phyloP scores from a whole-genome alignment of 768 basidiomycete genomes.

The Boletus speciosus region DNA sequence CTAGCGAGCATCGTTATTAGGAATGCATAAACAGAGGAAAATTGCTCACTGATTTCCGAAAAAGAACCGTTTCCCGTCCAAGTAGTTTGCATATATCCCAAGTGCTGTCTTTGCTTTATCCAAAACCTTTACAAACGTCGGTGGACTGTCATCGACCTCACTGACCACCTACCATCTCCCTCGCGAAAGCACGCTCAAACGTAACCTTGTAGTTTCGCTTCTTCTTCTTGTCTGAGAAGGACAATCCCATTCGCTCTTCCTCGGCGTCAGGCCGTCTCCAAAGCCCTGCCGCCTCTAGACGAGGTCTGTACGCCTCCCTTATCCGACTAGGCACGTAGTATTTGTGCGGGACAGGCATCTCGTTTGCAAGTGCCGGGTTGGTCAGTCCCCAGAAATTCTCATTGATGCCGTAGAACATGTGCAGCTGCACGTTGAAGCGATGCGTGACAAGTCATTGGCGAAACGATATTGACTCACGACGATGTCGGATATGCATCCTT shows the following conservation, averaged over 20 bases:
- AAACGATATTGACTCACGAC: conserved; percentile 46
- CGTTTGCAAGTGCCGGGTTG: conserved; percentile 48
- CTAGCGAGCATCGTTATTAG: background rate
- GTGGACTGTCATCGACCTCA: background rate
- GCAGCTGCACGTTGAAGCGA: conserved; percentile 41
- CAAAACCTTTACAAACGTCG: conserved; percentile 43
- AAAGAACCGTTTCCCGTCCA: conserved; percentile 50
- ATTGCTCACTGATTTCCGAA: conserved; percentile 46
- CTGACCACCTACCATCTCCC: conserved; percentile 47
- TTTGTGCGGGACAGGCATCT: conserved; percentile 64
- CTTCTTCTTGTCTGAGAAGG: conserved; percentile 31
- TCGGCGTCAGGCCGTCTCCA: conserved; percentile 48
- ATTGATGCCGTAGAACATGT: conserved; percentile 58
- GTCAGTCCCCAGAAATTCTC: conserved; percentile 62
- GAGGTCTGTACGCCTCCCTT: conserved; percentile 50
- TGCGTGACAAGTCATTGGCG: background rate
- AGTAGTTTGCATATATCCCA: conserved; percentile 54
- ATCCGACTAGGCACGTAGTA: conserved; percentile 71
- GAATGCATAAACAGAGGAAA: background rate
- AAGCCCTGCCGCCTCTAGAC: conserved; percentile 60
- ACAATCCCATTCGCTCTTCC: conserved; percentile 38
- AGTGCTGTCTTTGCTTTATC: conserved; percentile 57
- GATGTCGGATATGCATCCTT: conserved; percentile 64
- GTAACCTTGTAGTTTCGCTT: conserved; percentile 34
- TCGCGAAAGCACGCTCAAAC: conserved; percentile 56